These are phyloP conservation scores for Hippophae gyantsensis DNA, from an alignment of 306 rosid species.

Conservation along the genomic window DNA sequence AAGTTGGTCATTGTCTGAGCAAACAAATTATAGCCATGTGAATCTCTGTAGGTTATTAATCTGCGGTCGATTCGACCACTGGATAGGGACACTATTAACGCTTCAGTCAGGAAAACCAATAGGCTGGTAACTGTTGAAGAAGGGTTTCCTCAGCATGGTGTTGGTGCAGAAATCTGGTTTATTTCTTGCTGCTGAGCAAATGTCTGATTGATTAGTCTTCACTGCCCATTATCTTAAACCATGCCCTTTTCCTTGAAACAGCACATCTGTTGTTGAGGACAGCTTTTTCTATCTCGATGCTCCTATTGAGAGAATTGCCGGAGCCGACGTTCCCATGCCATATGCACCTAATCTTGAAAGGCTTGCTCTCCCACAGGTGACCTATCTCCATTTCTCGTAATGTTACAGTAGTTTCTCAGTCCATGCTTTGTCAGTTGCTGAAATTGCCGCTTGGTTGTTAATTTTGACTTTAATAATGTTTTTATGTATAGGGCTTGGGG, in stretches of 20 bases:
- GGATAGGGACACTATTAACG: conserved; percentile 79
- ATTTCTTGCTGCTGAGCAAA: conserved; percentile 16
- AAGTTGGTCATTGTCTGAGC: too few relatives aligned
- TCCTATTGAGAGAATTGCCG: conserved; percentile 86
- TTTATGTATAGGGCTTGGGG: not conserved
- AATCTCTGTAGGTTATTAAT: conserved; percentile 53
- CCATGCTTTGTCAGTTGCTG: conserved; percentile 2
- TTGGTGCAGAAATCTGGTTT: conserved; percentile 98
- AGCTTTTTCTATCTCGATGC: conserved; percentile 97
- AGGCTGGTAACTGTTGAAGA: conserved; percentile 91
- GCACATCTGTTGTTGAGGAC: conserved; percentile 87
- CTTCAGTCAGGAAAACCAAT: conserved; percentile 93
- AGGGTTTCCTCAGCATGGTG: conserved; percentile 99
- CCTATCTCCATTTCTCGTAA: not conserved
- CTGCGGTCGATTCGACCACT: conserved; percentile 92
- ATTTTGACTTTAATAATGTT: not conserved
- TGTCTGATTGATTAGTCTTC: conserved; percentile 15
- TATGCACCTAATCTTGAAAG: conserved; percentile 96
- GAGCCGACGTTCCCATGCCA: conserved; percentile 99
- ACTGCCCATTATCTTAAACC: not conserved
- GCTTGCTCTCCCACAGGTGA: conserved; percentile 94
- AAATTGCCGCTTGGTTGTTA: not conserved
- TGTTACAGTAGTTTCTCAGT: not conserved
- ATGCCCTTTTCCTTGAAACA: conserved; percentile 26
- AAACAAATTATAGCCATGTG: too few relatives aligned